Evolutionary conservation across 2,329 filamentous ascomycete species (phyloP).

Genomic region (Simplicillium sp.): DNA sequence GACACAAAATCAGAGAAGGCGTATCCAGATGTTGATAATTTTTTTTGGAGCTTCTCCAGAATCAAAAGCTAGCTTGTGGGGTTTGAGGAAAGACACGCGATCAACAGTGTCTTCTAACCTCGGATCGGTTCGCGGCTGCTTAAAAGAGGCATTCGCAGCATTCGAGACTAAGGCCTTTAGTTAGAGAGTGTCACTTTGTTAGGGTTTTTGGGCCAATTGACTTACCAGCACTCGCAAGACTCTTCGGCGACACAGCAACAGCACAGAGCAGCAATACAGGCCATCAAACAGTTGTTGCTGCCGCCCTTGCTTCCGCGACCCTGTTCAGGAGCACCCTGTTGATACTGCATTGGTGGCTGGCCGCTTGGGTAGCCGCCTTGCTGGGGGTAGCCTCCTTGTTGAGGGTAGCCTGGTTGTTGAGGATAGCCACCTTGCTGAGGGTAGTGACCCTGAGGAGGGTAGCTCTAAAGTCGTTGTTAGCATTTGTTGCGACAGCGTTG

Average conservation of each 20-base stretch:
- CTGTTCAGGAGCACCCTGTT: conserved; percentile 22
- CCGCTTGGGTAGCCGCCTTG: conserved; percentile 16
- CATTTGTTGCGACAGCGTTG: conserved; percentile 30
- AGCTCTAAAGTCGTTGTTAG: conserved; percentile 12
- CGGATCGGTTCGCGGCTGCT: conserved; percentile 1
- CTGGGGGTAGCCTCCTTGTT: conserved; percentile 25
- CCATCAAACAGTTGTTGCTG: conserved; percentile 32
- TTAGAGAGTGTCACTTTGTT: too few species aligned
- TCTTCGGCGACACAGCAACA: conserved; percentile 42
- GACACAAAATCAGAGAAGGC: too few species aligned
- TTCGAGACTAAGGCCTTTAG: conserved; percentile 19
- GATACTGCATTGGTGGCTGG: conserved; percentile 33
- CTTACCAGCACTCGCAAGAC: conserved; percentile 39
- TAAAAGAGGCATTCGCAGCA: conserved; percentile 32
- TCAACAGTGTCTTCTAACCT: too few species aligned
- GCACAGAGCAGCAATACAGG: conserved; percentile 38
- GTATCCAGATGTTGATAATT: too few species aligned
- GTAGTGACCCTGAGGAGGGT: not conserved
- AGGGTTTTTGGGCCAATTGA: conserved; percentile 7
- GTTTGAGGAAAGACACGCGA: too few species aligned
- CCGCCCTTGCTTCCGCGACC: conserved; percentile 20
- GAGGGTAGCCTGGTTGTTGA: conserved; percentile 12
- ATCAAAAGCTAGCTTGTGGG: too few species aligned
- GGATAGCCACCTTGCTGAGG: conserved; percentile 22
- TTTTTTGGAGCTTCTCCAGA: too few species aligned